Base-by-base conservation (phyloP, 2,329 filamentous ascomycete genomes). In the Scortechinia acanthostroma region DNA sequence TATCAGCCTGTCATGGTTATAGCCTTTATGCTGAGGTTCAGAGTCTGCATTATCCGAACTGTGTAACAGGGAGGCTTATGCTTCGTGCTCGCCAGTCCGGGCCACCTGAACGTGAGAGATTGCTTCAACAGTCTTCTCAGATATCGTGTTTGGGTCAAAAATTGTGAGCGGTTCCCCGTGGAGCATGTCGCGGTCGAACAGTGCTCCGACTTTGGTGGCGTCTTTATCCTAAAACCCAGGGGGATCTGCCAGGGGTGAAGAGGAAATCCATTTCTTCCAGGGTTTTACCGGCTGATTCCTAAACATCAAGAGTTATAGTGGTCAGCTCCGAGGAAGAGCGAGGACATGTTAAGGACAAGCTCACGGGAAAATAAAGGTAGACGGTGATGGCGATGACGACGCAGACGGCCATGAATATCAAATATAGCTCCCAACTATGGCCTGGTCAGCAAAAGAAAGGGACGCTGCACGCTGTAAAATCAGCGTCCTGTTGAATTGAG, bases 81-180 rank as follows among this genome's bases (percentile, higher is more conserved):
- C n/a, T n/a, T n/a, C n/a, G n/a, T n/a, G n/a, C n/a, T n/a, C n/a
- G n/a, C n/a, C n/a, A n/a, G n/a, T n/a, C n/a, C n/a, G n/a, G n/a
- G n/a, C n/a, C n/a, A n/a, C n/a, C n/a, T n/a, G n/a, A n/a, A n/a
- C n/a, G n/a, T n/a, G n/a, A n/a, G n/a, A n/a, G n/a, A n/a, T n/a
- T n/a, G n/a, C n/a, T n/a, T n/a, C n/a, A n/a, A n/a, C n/a, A n/a
- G n/a, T n/a, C n/a, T n/a, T n/a, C n/a, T n/a, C n/a, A n/a, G n/a
- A n/a, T n/a, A n/a, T n/a, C n/a, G n/a, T n/a, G n/a, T 21, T 21
- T 42, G 6, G 10, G 15, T 44, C 45, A 17, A 46, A 46, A 3
- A 20, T 47, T 72, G 71, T 54, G 57, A 69, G 47, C 3, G 53
- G 51, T 42, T 56, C 52, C 2, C 53, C 54, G 35, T 49, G 47